Base-by-base conservation (phyloP, 108 stramenopile species). In the Discostella stelligeroides region DNA sequence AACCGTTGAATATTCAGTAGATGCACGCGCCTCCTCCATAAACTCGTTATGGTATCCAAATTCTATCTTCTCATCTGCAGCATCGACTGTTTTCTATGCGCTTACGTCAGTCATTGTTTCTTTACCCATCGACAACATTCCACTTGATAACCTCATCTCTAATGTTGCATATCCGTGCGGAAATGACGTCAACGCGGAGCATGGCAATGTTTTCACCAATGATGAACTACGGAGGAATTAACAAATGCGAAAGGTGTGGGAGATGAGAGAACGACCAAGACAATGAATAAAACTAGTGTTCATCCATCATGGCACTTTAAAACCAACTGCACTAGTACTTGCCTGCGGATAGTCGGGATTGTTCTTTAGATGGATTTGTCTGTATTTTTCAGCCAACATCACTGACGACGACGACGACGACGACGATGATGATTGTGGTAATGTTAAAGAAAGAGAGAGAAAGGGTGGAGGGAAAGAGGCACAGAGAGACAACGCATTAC, bases 321-420 rank as follows among this genome's bases (percentile, higher is more conserved):
- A 66, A 42, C 17, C 11, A 50, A 41, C 6, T 25, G 7, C 39
- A 9, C 43, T 40, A 0, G 34, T 12, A n/a, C 79, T 56, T 45
- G 75, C 79, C 79, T 80, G 86, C 11, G 86, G 86, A 73, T 87
- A 87, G 20, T 84, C 81, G 11, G 86, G 86, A 63, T 87, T 87
- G 62, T 82, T 78, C 21, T 63, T 57, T 20, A 87, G 63, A 55
- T 87, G 86, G 29, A 66, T 68, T 12, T 28, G 38, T 54, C 86
- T 58, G 57, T 84, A 85, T 23, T 53, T 25, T 37, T 83, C 84
- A 1, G 82, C 82, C 20, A 78, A 57, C 23, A 25, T 39, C 28
- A 54, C 77, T 79, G 60, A 20, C 13, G 21, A 13, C 1, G 10
- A 39, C 2, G 13, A 15, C 74, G 60, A 20, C 13, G 21, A 13